phyloP scores from a whole-genome alignment of 1,284 basidiomycete genomes.

The Rhodotorula mucilaginosa region DNA sequence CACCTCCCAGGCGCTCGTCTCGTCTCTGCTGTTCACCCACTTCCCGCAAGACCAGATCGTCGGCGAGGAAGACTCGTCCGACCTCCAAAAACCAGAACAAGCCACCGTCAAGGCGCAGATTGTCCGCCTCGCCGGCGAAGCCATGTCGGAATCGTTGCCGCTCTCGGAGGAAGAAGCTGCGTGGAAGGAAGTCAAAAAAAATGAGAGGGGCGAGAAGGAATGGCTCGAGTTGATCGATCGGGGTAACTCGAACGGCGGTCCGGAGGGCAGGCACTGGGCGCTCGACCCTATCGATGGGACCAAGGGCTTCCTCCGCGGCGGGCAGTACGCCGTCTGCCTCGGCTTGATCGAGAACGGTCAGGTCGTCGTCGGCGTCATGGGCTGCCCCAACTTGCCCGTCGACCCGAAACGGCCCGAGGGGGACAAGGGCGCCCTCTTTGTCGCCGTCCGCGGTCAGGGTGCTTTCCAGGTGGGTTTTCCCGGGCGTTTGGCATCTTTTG shows the following conservation, averaged over 20 bases:
- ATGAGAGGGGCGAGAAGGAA: conserved; percentile 44
- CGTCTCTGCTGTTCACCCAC: conserved; percentile 66
- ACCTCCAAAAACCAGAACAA: conserved; percentile 60
- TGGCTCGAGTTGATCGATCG: conserved; percentile 81
- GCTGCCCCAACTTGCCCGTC: conserved; percentile 80
- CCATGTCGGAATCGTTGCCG: conserved; percentile 54
- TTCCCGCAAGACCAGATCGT: conserved; percentile 88
- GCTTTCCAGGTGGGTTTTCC: conserved; percentile 62
- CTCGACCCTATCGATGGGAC: conserved; percentile 91
- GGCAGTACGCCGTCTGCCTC: conserved; percentile 95
- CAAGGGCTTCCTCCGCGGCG: conserved; percentile 92
- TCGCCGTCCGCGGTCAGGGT: conserved; percentile 78
- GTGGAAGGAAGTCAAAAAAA: conserved; percentile 56
- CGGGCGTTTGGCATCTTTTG: no score
- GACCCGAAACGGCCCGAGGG: conserved; percentile 62
- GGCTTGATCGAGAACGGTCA: conserved; percentile 80
- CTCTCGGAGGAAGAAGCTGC: conserved; percentile 46
- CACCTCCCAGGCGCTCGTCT: conserved; percentile 84
- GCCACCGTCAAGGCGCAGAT: conserved; percentile 55
- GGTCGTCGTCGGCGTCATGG: conserved; percentile 86
- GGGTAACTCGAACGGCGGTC: conserved; percentile 76
- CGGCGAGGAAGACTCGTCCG: conserved; percentile 90
- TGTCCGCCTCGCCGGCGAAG: conserved; percentile 77
- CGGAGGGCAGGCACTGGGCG: conserved; percentile 69
- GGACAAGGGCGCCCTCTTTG: conserved; percentile 73